A percentile compares a stretch with the other conserved stretches of the same genome.
phyloP scores from a whole-genome alignment of 2,329 filamentous ascomycete genomes.

The Fusarium haematococcum region DNA sequence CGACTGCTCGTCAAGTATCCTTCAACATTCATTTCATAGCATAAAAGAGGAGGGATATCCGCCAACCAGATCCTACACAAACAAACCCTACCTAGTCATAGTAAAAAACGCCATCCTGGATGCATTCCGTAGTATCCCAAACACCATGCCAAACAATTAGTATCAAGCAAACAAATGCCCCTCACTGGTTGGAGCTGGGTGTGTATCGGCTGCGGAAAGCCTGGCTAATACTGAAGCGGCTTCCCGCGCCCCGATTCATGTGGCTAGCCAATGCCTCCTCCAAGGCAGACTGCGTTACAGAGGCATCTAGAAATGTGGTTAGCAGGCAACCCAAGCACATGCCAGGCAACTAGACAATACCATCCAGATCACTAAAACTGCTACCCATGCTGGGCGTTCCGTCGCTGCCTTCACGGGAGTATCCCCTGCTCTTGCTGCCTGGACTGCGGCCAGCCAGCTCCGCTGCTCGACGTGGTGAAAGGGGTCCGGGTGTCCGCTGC shows the following conservation, averaged over 20 bases:
- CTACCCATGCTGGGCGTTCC: constrained; percentile 85
- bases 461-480: constrained; percentile 70
- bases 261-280: constrained; percentile 79
- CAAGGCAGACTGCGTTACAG: constrained; percentile 82
- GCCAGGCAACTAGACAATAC: constrained; percentile 53
- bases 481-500: constrained; percentile 55
- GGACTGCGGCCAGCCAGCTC: constrained; percentile 70
- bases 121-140: constrained; percentile 35
- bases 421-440: constrained; percentile 60
- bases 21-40: constrained; percentile 10
- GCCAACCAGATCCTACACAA: constrained; percentile 16
- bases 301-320: constrained; percentile 68
- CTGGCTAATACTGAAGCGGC: constrained; percentile 75
- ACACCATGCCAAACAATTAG: constrained; percentile 37
- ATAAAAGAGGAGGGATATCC: constrained; percentile 39
- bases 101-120: constrained; percentile 40
- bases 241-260: constrained; percentile 52
- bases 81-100: constrained; percentile 4
- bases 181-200: constrained; percentile 50
- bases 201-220: constrained; percentile 73
- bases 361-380: constrained; percentile 87
- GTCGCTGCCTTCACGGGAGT: constrained; percentile 74
- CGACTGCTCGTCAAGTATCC: neutral
- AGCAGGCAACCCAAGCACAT: constrained; percentile 11
- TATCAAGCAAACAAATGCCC: neutral